Conservation (phyloP, 2,329 filamentous ascomycete genomes). For the Colletotrichum endophyticum region DNA sequence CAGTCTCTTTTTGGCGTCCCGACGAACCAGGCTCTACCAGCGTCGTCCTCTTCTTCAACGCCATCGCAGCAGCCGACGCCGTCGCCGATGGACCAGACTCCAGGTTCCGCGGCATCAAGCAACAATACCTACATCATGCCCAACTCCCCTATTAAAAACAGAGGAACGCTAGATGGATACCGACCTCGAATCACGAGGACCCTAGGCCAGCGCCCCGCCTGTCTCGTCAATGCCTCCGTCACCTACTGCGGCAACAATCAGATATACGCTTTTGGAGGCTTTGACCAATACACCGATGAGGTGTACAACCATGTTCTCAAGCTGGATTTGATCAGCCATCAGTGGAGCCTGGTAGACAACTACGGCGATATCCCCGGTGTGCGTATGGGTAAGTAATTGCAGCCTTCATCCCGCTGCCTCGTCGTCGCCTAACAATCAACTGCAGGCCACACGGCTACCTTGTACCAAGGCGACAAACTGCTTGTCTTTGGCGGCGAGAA, state of each 20-base stretch:
- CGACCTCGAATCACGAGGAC: conserved; percentile 83
- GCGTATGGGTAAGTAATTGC: conserved; percentile 78
- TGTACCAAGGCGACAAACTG: conserved; percentile 94
- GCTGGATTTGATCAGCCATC: conserved; percentile 83
- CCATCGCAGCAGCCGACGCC: conserved; percentile 22
- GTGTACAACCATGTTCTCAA: conserved; percentile 97
- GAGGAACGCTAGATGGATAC: conserved; percentile 73
- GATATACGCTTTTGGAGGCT: conserved; percentile 97
- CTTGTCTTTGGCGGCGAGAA: conserved; percentile 98
- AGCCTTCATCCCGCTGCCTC: not conserved
- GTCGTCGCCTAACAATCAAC: not conserved
- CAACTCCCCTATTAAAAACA: conserved; percentile 76
- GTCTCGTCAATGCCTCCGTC: conserved; percentile 95
- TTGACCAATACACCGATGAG: conserved; percentile 98
- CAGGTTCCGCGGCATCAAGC: conserved; percentile 57
- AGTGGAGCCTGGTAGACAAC: conserved; percentile 97
- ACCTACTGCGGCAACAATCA: conserved; percentile 98
- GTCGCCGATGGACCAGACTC: conserved; percentile 43
- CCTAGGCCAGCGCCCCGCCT: conserved; percentile 83
- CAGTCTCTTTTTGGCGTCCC: conserved; percentile 54
- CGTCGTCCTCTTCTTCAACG: conserved; percentile 34
- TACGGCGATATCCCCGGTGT: conserved; percentile 98
- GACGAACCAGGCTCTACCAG: conserved; percentile 25
- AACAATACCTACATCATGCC: conserved; percentile 92
- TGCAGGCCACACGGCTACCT: conserved; percentile 87